phyloP scores from a whole-genome alignment of 192 early-diverging fungal genomes.

The Umbelopsis isabellina region DNA sequence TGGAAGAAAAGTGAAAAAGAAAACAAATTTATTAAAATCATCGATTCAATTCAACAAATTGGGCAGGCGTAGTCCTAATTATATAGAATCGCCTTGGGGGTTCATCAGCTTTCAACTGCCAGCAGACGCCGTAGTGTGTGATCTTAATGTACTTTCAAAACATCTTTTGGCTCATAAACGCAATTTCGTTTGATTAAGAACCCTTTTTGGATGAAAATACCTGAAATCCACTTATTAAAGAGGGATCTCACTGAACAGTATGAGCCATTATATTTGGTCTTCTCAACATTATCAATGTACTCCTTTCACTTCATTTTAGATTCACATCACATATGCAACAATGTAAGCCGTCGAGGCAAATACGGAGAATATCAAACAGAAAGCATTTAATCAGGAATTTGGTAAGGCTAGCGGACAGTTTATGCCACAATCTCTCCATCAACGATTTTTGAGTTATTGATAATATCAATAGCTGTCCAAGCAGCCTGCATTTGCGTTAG shows the following conservation, averaged over 20 bases:
- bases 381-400: background rate
- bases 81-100: background rate
- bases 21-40: background rate
- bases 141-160: background rate
- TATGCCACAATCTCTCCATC: slow-evolving; percentile 8
- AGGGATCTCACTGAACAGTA: too few relatives aligned
- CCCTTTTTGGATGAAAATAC: too few relatives aligned
- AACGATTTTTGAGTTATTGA: slow-evolving; percentile 10
- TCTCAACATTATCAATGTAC: too few relatives aligned
- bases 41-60: background rate
- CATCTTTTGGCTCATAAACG: background rate
- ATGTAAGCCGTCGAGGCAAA: too few relatives aligned
- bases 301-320: too few relatives aligned
- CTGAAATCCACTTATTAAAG: too few relatives aligned
- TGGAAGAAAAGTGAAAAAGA: too few relatives aligned
- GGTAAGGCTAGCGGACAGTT: background rate
- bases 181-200: too few relatives aligned
- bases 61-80: too few relatives aligned
- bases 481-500: background rate
- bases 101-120: slow-evolving; percentile 13
- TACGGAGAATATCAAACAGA: too few relatives aligned
- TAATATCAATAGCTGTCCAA: background rate
- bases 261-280: too few relatives aligned
- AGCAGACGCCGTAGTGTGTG: background rate
- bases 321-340: too few relatives aligned